These are phyloP conservation scores for Gynandropsis gynandra DNA, from an alignment of 345 rosid species.

Conservation along the genomic window DNA sequence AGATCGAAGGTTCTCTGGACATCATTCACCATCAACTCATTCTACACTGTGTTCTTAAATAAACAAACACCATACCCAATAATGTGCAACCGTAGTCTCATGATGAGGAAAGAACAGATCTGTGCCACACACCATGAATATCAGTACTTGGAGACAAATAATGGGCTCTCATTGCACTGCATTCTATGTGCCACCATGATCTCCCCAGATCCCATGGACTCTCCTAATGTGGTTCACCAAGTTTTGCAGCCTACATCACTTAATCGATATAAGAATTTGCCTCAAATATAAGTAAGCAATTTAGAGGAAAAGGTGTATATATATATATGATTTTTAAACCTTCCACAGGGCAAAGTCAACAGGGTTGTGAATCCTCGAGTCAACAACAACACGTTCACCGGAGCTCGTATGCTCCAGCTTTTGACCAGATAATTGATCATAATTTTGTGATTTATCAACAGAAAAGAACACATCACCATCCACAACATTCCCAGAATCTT, in stretches of 20 bases:
- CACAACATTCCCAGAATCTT: slow-evolving; percentile 49
- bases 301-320: neutral
- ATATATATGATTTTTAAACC: slow-evolving; percentile 25
- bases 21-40: no score
- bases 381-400: slow-evolving; percentile 65
- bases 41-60: no score
- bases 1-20: no score
- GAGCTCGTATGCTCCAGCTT: slow-evolving; percentile 51
- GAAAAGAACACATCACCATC: slow-evolving; percentile 68
- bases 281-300: neutral
- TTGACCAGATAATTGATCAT: slow-evolving; percentile 59
- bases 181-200: slow-evolving; percentile 83
- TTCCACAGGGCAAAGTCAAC: slow-evolving; percentile 81
- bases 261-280: neutral
- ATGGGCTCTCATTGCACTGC: slow-evolving; percentile 78
- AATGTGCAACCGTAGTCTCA: slow-evolving; percentile 65
- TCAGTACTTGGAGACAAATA: slow-evolving; percentile 50
- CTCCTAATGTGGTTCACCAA: slow-evolving; percentile 67
- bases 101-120: slow-evolving; percentile 59
- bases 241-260: slow-evolving; percentile 57
- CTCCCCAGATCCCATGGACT: slow-evolving; percentile 76
- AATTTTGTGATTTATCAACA: slow-evolving; percentile 52
- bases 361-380: slow-evolving; percentile 58
- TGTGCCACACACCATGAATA: slow-evolving; percentile 64
- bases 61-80: no score